Base-by-base conservation (phyloP, 2,329 filamentous ascomycete genomes). In the Laburnicola sp. region DNA sequence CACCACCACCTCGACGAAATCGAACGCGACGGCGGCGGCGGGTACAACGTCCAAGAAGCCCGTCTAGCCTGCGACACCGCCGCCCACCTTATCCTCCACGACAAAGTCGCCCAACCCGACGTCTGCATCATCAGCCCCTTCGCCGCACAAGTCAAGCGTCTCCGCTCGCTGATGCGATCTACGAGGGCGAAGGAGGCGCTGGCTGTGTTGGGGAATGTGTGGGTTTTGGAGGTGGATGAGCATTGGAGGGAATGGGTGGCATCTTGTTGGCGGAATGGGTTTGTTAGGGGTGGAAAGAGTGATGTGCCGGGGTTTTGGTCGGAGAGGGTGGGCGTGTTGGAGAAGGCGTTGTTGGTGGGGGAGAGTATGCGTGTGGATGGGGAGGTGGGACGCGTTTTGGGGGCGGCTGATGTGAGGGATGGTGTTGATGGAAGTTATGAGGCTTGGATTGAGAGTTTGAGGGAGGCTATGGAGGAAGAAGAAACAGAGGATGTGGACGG, bases 91-190 rank as follows among this genome's bases (percentile, higher is more conserved):
- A 51, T 73, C 6, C 37, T 31, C 11, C 57, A 63, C 25, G 54
- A 57, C 2, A 44, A 54, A 23, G 63, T 74, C 11, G 28, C 50
- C 11, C 68, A 73, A 32, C 32, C 62, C 11, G 73, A 77, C 37
- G 73, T 78, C 32, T 72, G 70, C 50, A 72, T 78, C 51, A 78
- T 78, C 66, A 68, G 68, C 16, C 76, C 76, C 4, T 78, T 78
- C 55, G 65, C 70, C n/a, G 72, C 75, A 7, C 76, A 78, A 56
- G 76, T 78, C 30, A 65, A 66, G 34, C 56, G 67, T 6, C 62
- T 78, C n/a, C 72, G 76, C 31, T 50, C 62, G 3, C 32, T 63
- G 6, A 72, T 76, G 10, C 68, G 76, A 6, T 57, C 54, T n/a
- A 78, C 76, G 4, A 56, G 75, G 38, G 74, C 76, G 1, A 76